These are phyloP conservation scores for Reutealis trisperma DNA, from an alignment of 345 rosid genomes.

Conservation along the genomic window DNA sequence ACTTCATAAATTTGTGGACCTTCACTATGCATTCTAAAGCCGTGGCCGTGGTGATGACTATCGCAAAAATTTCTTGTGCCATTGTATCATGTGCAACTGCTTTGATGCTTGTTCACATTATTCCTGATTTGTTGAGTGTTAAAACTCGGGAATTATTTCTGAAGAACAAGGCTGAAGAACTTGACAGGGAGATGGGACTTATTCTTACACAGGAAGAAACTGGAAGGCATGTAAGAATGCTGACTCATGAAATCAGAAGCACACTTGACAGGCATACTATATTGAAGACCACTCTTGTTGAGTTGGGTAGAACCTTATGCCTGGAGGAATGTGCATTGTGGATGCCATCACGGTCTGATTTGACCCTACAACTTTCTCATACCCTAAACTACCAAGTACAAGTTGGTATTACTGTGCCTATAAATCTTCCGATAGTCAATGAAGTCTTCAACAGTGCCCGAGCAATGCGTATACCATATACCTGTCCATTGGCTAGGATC, in stretches of 20 bases:
- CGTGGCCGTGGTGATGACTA: slow-evolving; percentile 79
- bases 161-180: slow-evolving; percentile 84
- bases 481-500: slow-evolving; percentile 75
- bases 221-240: slow-evolving; percentile 91
- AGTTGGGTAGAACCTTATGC: slow-evolving; percentile 75
- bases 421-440: slow-evolving; percentile 54
- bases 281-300: slow-evolving; percentile 84
- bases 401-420: slow-evolving; percentile 64
- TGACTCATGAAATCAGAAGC: slow-evolving; percentile 94
- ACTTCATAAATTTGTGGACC: slow-evolving; percentile 89
- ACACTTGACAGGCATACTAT: slow-evolving; percentile 86
- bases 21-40: slow-evolving; percentile 73
- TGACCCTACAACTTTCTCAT: slow-evolving; percentile 69
- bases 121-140: slow-evolving; percentile 81
- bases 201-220: slow-evolving; percentile 92
- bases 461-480: slow-evolving; percentile 69
- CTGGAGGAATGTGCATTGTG: slow-evolving; percentile 92
- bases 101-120: slow-evolving; percentile 85
- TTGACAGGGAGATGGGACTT: slow-evolving; percentile 86
- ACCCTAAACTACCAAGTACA: slow-evolving; percentile 62
- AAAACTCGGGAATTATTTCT: slow-evolving; percentile 78
- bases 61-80: slow-evolving; percentile 84
- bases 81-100: slow-evolving; percentile 88
- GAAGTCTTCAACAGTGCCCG: slow-evolving; percentile 66
- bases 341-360: slow-evolving; percentile 84